Base-by-base conservation (phyloP, 2,329 filamentous ascomycete species). In the Penicillium sp. region DNA sequence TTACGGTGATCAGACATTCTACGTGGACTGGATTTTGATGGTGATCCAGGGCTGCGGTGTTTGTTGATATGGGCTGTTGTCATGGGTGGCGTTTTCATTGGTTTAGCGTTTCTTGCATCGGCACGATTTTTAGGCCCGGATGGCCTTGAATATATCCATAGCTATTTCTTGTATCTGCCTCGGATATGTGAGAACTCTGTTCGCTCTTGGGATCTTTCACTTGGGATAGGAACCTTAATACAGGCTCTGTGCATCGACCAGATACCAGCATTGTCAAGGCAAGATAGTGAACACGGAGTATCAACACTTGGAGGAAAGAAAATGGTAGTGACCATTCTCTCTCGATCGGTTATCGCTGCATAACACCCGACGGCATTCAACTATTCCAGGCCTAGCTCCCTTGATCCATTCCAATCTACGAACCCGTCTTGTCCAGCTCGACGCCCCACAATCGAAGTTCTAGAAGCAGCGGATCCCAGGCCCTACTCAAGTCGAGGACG, bases 51-150 rank as follows among this genome's bases (percentile, higher is more conserved):
- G 65, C 67, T 56, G 37, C 35, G 34, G 42, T 20, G 58, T 15
- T 42, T 52, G 10, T 49, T n/a, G 15, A 52, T 50, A 41, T 25
- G 55, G 43, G 52, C 14, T 59, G 52, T 34, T 20, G 47, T 59
- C 60, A 59, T 61, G 43, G 61, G 41, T 22, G 63, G 63, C 54
- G 58, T 61, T 64, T 52, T 37, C 17, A n/a, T 43, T 38, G 11
- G 6, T 56, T 50, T 12, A 56, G 45, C 45, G 38, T 42, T 34
- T 55, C 38, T 37, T 3, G 17, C 25, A 42, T 43, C 15, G 8
- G 15, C 8, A n/a, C 10, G 15, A 15, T 42, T 5, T 39, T 17
- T 28, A 41, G 51, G 3, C 8, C 51, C 43, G 15, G 51, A 14
- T 20, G 17, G 8, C 11, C 12, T 15, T 6, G 10, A 31, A 4